Evolutionary conservation across 805 yeast species (phyloP).

Genomic region (Lachancea quebecensis): DNA sequence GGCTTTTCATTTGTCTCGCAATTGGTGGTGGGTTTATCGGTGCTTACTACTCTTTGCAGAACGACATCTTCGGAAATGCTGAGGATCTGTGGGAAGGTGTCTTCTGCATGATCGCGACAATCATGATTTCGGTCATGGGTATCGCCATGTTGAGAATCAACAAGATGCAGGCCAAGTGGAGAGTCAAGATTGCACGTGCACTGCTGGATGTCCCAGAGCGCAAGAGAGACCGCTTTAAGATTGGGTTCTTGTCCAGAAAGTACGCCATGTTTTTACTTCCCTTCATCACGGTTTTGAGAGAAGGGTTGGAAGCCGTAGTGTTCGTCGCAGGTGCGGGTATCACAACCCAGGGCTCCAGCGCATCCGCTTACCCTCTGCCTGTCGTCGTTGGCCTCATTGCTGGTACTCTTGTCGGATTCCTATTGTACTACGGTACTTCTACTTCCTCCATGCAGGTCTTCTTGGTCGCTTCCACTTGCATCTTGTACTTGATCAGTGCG

Average conservation of each 20-base stretch:
- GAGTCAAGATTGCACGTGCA: slow-evolving; percentile 86
- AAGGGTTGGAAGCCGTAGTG: slow-evolving; percentile 94
- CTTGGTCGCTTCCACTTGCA: slow-evolving; percentile 79
- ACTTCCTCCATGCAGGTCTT: slow-evolving; percentile 78
- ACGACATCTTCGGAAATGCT: slow-evolving; percentile 76
- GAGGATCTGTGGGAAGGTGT: slow-evolving; percentile 98
- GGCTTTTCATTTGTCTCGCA: slow-evolving; percentile 70
- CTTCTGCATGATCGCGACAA: slow-evolving; percentile 82
- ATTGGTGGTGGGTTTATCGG: slow-evolving; percentile 94
- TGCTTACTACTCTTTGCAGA: slow-evolving; percentile 73
- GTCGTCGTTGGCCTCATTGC: slow-evolving; percentile 79
- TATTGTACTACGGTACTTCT: slow-evolving; percentile 78
- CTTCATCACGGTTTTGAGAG: slow-evolving; percentile 85
- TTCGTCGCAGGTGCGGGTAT: slow-evolving; percentile 95
- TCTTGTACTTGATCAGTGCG: slow-evolving; percentile 82
- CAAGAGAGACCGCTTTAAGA: slow-evolving; percentile 44
- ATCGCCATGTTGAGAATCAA: slow-evolving; percentile 92
- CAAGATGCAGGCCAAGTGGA: slow-evolving; percentile 96
- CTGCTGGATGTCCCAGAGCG: slow-evolving; percentile 52
- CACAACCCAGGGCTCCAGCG: slow-evolving; percentile 42
- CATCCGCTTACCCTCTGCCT: slow-evolving; percentile 85
- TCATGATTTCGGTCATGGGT: slow-evolving; percentile 90
- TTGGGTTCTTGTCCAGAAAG: slow-evolving; percentile 55
- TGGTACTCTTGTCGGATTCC: slow-evolving; percentile 63
- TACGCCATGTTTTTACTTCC: slow-evolving; percentile 89